Conservation (phyloP, 164 flowering plant genomes). For the Amborella trichopoda region DNA sequence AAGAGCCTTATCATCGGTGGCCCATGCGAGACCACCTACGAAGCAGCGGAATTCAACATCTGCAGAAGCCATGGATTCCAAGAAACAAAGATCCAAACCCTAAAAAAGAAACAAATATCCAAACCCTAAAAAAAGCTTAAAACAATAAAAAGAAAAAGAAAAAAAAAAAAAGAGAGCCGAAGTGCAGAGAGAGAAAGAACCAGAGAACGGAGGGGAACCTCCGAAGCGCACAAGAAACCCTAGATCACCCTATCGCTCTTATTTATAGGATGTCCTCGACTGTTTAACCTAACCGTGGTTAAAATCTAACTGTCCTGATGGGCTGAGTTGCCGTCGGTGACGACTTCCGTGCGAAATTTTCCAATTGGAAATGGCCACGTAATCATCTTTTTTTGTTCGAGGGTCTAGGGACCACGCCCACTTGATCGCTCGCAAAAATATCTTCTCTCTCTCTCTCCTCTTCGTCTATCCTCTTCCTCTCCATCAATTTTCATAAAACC, state of each 20-base stretch:
- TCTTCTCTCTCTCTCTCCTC: too few relatives aligned
- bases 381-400: too few relatives aligned
- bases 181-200: neutral
- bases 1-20: constrained; percentile 16
- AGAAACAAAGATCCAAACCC: neutral
- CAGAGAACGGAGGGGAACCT: neutral
- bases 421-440: too few relatives aligned
- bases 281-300: neutral
- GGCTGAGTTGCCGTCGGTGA: too few relatives aligned
- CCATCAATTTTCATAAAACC: too few relatives aligned
- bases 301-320: too few relatives aligned
- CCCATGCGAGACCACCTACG: constrained; percentile 23
- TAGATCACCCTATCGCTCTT: neutral
- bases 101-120: neutral
- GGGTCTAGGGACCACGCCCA: too few relatives aligned
- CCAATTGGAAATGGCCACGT: too few relatives aligned
- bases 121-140: too few relatives aligned
- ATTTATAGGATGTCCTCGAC: neutral
- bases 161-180: neutral
- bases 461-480: too few relatives aligned
- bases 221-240: neutral
- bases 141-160: neutral
- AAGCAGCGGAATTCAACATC: constrained; percentile 21
- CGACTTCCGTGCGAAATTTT: too few relatives aligned
- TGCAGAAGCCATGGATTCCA: constrained; percentile 8